phyloP scores from a whole-genome alignment of 176 grass and related monocot genomes.

The Coix lacrymajobi region DNA sequence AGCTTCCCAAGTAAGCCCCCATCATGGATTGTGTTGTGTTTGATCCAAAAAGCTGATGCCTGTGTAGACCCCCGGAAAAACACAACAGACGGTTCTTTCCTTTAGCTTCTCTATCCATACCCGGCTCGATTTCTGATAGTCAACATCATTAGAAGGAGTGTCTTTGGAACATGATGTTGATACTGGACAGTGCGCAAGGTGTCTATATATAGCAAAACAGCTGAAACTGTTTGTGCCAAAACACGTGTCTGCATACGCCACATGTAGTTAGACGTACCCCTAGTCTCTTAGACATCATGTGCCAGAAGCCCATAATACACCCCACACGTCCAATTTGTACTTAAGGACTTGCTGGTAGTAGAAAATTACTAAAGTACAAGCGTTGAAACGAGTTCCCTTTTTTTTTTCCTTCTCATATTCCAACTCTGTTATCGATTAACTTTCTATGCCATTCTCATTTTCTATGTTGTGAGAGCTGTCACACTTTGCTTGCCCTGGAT shows the following conservation, averaged over 20 bases:
- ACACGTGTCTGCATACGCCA: no score
- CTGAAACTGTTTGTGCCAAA: no score
- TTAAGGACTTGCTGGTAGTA: no score
- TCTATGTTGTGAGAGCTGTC: background rate
- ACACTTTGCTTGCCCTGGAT: slow-evolving; percentile 4
- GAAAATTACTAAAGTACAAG: background rate
- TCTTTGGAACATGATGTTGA: background rate
- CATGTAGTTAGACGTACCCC: no score
- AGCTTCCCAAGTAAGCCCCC: slow-evolving; percentile 24
- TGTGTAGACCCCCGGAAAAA: slow-evolving; percentile 1
- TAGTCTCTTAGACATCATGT: no score
- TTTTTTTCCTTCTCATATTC: no score
- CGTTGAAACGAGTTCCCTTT: background rate
- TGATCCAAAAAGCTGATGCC: background rate
- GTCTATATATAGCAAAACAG: no score
- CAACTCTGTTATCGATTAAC: background rate
- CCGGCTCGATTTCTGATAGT: background rate
- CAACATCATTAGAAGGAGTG: background rate
- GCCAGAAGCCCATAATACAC: no score
- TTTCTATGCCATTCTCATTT: background rate
- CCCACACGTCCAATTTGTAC: no score
- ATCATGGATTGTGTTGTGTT: slow-evolving; percentile 7
- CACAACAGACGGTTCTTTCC: background rate
- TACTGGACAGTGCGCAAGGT: background rate
- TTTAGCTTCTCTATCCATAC: background rate